Evolutionary conservation across 306 rosid genomes (phyloP).

Genomic region (Trichosanthes truncata): DNA sequence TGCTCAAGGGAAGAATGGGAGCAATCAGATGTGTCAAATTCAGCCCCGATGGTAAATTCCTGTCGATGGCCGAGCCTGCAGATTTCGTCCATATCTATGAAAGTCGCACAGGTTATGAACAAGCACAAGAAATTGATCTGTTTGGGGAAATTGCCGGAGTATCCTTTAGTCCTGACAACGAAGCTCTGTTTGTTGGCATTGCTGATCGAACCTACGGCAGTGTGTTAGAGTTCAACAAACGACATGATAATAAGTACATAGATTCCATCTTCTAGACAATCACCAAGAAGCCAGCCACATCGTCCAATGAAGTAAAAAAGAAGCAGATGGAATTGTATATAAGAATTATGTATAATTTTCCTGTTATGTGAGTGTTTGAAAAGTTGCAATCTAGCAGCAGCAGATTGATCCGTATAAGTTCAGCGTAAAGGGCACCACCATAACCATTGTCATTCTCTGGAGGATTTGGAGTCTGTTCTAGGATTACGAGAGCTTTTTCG

Average conservation of each 20-base stretch:
- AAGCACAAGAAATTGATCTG: constrained; percentile 70
- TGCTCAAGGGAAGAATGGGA: constrained; percentile 89
- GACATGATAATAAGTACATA: constrained; percentile 27
- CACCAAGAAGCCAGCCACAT: neutral
- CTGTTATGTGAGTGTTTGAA: neutral
- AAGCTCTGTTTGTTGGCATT: constrained; percentile 70
- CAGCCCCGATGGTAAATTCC: constrained; percentile 56
- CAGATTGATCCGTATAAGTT: neutral
- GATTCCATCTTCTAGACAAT: constrained; percentile 32
- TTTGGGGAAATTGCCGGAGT: constrained; percentile 91
- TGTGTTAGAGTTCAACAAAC: constrained; percentile 61
- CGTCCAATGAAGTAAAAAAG: neutral
- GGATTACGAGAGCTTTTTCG: neutral
- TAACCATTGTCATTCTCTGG: neutral
- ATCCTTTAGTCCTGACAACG: constrained; percentile 78
- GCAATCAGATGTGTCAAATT: constrained; percentile 72
- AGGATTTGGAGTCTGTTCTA: neutral
- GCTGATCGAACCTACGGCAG: constrained; percentile 88
- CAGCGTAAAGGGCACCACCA: neutral
- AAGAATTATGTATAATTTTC: neutral
- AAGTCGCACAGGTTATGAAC: constrained; percentile 36
- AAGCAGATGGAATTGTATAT: constrained; percentile 2
- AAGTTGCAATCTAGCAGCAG: neutral
- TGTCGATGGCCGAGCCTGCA: constrained; percentile 96
- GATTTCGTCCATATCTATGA: constrained; percentile 76